These are phyloP conservation scores for Paramecium biaurelia DNA, from an alignment of 73 alveolate species.

Conservation along the genomic window DNA sequence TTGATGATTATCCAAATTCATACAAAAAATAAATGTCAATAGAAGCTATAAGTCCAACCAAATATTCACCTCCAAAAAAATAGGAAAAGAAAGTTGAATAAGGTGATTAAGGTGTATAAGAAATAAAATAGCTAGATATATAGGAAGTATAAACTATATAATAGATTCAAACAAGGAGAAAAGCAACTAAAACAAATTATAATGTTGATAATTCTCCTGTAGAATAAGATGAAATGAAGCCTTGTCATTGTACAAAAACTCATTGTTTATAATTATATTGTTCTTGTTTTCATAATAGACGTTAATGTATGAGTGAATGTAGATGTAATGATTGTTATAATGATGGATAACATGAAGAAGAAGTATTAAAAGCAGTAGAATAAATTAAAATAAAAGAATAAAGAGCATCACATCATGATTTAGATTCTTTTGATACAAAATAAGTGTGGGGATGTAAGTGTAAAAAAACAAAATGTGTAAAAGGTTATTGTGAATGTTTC, in stretches of 20 bases:
- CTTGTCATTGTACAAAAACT: not conserved
- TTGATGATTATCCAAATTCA: not conserved
- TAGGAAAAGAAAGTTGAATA: not conserved
- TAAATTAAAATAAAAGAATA: not conserved
- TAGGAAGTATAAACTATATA: not conserved
- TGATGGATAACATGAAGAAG: conserved; percentile 46
- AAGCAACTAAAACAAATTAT: not conserved
- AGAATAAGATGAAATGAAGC: not conserved
- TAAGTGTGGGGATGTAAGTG: conserved; percentile 30
- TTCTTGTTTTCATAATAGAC: conserved; percentile 24
- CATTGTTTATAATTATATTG: conserved; percentile 15
- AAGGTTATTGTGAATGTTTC: conserved; percentile 43
- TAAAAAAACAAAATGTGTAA: conserved; percentile 14
- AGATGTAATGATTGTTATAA: not conserved
- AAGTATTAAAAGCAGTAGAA: not conserved
- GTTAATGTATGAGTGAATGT: not conserved
- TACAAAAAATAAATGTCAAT: not conserved
- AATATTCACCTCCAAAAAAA: not conserved
- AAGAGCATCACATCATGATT: conserved; percentile 31
- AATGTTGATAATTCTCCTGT: conserved; percentile 47
- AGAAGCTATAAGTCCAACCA: not conserved
- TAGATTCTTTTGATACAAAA: conserved; percentile 18
- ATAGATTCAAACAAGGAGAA: not conserved
- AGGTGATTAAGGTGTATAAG: not conserved
- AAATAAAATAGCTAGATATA: not conserved